Conservation (phyloP, 805 yeast genomes). For the Suhomyces sp. region DNA sequence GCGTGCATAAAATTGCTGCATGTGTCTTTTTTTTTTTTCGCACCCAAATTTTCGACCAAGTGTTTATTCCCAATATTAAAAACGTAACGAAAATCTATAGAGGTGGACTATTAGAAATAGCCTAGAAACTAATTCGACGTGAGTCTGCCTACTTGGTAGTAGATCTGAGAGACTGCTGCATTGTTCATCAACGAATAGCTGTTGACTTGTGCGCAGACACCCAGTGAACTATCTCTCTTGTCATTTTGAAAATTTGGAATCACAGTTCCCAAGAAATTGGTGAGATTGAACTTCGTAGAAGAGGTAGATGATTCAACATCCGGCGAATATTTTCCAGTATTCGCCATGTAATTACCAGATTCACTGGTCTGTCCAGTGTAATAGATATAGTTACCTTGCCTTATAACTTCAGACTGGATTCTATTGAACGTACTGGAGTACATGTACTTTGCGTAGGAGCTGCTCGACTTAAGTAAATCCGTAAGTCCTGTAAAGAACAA, state of each 20-base stretch:
- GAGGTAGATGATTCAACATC: background rate
- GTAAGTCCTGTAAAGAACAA: conserved; percentile 16
- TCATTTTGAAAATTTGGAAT: background rate
- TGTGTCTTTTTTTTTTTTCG: background rate
- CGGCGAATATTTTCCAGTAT: background rate
- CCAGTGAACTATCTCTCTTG: background rate
- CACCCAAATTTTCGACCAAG: background rate
- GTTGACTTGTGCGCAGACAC: conserved; percentile 6
- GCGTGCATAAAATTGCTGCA: background rate
- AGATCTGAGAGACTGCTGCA: conserved; percentile 21
- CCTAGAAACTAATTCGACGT: background rate
- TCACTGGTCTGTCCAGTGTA: conserved; percentile 6
- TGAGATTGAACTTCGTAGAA: background rate
- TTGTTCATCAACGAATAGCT: conserved; percentile 16
- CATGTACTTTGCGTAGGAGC: conserved; percentile 10
- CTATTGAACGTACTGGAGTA: conserved; percentile 14
- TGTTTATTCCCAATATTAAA: background rate
- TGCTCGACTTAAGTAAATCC: conserved; percentile 9
- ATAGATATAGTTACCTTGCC: conserved; percentile 13
- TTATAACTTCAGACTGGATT: conserved; percentile 1
- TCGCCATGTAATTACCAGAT: conserved; percentile 9
- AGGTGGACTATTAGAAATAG: background rate
- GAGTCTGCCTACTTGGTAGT: conserved; percentile 10
- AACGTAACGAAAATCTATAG: background rate
- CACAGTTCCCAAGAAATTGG: background rate